Percentiles rank a stretch among this genome's conserved stretches.
Conservation (phyloP, 805 yeast genomes). For the Candida rishiriensis region DNA sequence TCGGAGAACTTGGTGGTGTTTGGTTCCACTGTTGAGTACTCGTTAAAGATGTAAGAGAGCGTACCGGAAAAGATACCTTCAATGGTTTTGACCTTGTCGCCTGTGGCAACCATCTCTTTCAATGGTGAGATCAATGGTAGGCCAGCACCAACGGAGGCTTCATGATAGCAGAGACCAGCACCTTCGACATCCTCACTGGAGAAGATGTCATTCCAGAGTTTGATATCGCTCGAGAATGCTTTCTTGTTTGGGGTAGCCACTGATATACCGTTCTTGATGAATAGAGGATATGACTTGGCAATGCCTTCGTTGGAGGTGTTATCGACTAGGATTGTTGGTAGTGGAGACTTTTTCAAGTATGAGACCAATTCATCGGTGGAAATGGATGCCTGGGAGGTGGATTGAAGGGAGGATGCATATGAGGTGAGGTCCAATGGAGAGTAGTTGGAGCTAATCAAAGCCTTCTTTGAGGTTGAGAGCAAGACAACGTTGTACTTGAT, state of each 20-base stretch:
- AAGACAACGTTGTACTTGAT: constrained; percentile 73
- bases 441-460: constrained; percentile 66
- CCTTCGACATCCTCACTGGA: constrained; percentile 44
- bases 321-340: constrained; percentile 83
- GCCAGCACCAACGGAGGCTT: constrained; percentile 99
- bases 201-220: constrained; percentile 75
- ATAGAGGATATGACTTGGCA: constrained; percentile 72
- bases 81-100: constrained; percentile 85
- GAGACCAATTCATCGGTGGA: constrained; percentile 53
- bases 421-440: constrained; percentile 59
- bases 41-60: constrained; percentile 90
- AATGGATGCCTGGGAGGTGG: constrained; percentile 46
- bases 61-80: constrained; percentile 98
- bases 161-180: constrained; percentile 87
- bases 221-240: constrained; percentile 80
- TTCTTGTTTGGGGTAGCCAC: constrained; percentile 98
- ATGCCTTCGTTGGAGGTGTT: constrained; percentile 84
- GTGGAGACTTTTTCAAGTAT: constrained; percentile 60
- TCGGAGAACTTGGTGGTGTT: constrained; percentile 77
- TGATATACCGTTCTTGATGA: constrained; percentile 75
- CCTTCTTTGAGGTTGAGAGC: constrained; percentile 70
- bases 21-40: constrained; percentile 68
- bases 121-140: constrained; percentile 88
- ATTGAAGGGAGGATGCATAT: constrained; percentile 48
- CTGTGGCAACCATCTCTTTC: constrained; percentile 85